Evolutionary conservation across 2,329 filamentous ascomycete species (phyloP).

Genomic region (Fusarium anthophilum): DNA sequence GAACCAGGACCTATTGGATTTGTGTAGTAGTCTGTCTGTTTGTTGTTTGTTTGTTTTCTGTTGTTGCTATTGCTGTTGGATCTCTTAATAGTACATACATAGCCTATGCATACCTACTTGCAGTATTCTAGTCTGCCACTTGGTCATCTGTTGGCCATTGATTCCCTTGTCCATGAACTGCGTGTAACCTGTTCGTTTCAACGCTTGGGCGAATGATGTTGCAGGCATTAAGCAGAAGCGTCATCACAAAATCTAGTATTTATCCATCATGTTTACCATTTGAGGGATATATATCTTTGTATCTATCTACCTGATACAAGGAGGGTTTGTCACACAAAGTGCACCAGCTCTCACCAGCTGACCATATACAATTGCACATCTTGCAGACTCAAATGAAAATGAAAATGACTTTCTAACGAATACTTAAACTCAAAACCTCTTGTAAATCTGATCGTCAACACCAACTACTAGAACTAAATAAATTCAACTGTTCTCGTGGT

Average conservation of each 20-base stretch:
- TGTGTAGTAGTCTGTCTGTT: background rate
- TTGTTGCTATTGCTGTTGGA: background rate
- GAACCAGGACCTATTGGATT: background rate
- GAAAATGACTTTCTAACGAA: background rate
- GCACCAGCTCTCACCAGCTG: background rate
- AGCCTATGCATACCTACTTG: background rate
- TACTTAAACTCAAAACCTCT: background rate
- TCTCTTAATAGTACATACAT: background rate
- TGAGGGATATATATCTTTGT: background rate
- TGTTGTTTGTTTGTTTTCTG: background rate
- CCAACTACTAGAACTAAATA: background rate
- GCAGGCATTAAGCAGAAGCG: background rate
- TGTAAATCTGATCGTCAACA: background rate
- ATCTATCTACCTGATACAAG: background rate
- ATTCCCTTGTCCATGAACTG: conserved; percentile 2
- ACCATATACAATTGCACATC: background rate
- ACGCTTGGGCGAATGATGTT: conserved; percentile 4
- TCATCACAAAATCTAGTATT: background rate
- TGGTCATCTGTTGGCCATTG: conserved; percentile 8
- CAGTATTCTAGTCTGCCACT: conserved; percentile 11
- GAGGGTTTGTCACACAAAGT: background rate
- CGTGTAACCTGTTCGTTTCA: conserved; percentile 15
- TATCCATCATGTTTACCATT: background rate
- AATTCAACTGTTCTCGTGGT: background rate
- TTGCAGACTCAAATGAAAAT: background rate